These are phyloP conservation scores for Calcarisporium arbuscula DNA, from an alignment of 2,329 filamentous ascomycete species.

Conservation along the genomic window DNA sequence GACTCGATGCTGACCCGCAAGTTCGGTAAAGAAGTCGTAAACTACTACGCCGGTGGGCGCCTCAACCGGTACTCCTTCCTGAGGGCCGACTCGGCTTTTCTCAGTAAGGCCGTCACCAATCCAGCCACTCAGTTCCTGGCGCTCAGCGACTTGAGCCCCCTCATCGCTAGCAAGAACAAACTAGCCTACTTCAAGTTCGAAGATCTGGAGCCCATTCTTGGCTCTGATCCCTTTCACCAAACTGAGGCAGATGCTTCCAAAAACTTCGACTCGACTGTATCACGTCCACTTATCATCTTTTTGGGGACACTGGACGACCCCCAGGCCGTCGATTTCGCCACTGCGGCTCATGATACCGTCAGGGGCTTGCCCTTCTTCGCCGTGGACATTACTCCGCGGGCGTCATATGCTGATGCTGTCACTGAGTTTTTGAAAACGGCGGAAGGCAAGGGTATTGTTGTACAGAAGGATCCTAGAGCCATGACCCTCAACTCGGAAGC, in stretches of 20 bases:
- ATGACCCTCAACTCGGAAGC: constrained; percentile 55
- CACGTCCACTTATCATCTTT: constrained; percentile 70
- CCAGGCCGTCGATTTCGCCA: constrained; percentile 18
- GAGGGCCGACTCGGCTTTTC: constrained; percentile 63
- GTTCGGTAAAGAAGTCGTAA: constrained; percentile 73
- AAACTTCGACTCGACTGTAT: constrained; percentile 64
- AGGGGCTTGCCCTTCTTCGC: constrained; percentile 81
- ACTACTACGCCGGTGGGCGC: constrained; percentile 76
- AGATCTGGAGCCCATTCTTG: constrained; percentile 66
- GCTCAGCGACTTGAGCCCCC: constrained; percentile 70
- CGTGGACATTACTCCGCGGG: constrained; percentile 75
- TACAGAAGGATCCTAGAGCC: constrained; percentile 60
- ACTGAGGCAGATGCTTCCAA: constrained; percentile 68
- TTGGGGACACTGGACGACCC: constrained; percentile 66
- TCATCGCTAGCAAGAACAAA: constrained; percentile 49
- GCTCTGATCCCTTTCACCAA: constrained; percentile 61
- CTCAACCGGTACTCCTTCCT: constrained; percentile 77
- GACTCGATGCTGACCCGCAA: constrained; percentile 66
- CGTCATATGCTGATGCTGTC: constrained; percentile 54
- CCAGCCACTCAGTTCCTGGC: constrained; percentile 67
- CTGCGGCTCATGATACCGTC: constrained; percentile 57
- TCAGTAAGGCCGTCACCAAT: constrained; percentile 60
- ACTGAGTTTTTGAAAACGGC: constrained; percentile 36
- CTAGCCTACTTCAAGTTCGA: constrained; percentile 63
- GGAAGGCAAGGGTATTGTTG: constrained; percentile 53